Base-by-base conservation (phyloP, 805 yeast species). In the Cyberlindnera suaveolens region DNA sequence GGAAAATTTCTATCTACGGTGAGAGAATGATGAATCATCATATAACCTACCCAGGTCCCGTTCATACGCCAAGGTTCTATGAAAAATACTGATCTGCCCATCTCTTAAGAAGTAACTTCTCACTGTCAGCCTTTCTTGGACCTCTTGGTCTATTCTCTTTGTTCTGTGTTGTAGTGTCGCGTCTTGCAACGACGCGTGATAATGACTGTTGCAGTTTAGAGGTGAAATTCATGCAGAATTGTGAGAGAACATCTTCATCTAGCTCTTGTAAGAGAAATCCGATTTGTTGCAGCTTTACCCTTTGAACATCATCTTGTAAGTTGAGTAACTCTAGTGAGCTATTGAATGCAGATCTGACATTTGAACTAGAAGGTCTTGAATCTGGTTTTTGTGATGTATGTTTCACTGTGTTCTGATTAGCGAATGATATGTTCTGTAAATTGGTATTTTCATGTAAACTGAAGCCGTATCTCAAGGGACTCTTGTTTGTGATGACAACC, bases 81-180 rank as follows among this genome's bases (percentile, higher is more conserved):
- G 35, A 34, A 31, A 57, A 56, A 43, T 56, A 57, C 41, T 54
- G 60, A 27, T 57, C 77, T 1, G 76, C 71, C 80, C 80, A 75
- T 47, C 78, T 60, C 23, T 70, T 69, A 39, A 74, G 46, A 34
- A 75, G 49, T 16, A 75, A 49, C 48, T 73, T 75, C 49, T 75
- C 80, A 10, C 56, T 45, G 32, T 52, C 57, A 1, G 54, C 46
- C 35, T 51, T 53, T 17, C 50, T 38, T 16, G 57, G 57, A 5
- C 36, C 41, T 31, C 38, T 31, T 3, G 43, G 42, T 8, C 31
- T 36, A 5, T 18, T 20, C 14, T n/a, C 38, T 9, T 9, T 18
- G n/a, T 11, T 17, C 29, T 17, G 31, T 14, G 17, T 18, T 15
- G 18, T 18, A 14, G 29, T 13, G 27, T 23, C 8, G 11, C 27